phyloP scores from a whole-genome alignment of 768 basidiomycete genomes.

The Russula ochroleuca region DNA sequence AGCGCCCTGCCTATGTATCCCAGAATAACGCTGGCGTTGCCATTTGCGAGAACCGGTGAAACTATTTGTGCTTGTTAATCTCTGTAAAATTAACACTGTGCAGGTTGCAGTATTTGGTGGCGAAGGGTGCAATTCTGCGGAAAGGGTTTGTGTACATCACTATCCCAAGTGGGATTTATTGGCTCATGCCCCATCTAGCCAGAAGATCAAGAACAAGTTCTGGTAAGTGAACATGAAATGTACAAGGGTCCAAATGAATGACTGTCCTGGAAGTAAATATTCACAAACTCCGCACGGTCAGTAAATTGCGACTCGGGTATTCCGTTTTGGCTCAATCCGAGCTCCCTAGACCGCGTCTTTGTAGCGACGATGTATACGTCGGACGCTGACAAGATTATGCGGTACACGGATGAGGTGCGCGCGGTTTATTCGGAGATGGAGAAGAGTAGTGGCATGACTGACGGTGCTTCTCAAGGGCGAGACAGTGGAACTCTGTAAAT shows the following conservation, averaged over 20 bases:
- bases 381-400: constrained; percentile 67
- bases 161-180: constrained; percentile 11
- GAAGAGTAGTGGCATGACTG: constrained; percentile 1
- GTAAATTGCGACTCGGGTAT: constrained; percentile 28
- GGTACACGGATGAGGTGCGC: constrained; percentile 74
- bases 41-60: constrained; percentile 80
- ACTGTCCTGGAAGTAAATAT: constrained; percentile 53
- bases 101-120: constrained; percentile 82
- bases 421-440: not conserved
- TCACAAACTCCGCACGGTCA: constrained; percentile 53
- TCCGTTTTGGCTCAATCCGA: constrained; percentile 4
- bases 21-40: constrained; percentile 69
- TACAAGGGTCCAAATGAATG: not conserved
- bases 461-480: constrained; percentile 46
- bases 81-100: constrained; percentile 30
- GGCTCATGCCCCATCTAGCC: constrained; percentile 43
- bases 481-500: constrained; percentile 70
- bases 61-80: not conserved
- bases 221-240: constrained; percentile 49
- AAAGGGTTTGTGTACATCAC: constrained; percentile 59
- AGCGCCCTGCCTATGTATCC: constrained; percentile 80
- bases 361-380: constrained; percentile 80
- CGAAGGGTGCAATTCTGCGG: constrained; percentile 79
- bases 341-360: constrained; percentile 60
- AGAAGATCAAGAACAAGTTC: constrained; percentile 76